phyloP scores from a whole-genome alignment of 2,329 filamentous ascomycete species.

The Colletotrichum noveboracense region DNA sequence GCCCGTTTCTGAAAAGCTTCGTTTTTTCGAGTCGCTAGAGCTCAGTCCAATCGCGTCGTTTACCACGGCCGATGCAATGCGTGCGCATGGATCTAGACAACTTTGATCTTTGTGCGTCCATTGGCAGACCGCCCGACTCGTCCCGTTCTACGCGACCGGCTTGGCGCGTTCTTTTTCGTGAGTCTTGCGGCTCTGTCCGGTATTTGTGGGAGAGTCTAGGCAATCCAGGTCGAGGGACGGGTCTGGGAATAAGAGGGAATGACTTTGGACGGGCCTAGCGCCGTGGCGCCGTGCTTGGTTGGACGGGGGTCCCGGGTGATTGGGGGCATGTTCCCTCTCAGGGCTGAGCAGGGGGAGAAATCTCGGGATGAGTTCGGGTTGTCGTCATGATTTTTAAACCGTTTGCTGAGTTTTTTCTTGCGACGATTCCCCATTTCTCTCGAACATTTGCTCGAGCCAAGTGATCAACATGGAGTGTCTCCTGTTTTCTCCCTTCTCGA shows the following conservation, averaged over 20 bases:
- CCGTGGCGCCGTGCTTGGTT: background rate
- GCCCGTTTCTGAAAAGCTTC: background rate
- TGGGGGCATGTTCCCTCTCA: background rate
- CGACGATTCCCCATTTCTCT: background rate
- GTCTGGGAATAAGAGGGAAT: slow-evolving; percentile 22
- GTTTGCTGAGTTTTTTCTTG: background rate
- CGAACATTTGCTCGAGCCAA: background rate
- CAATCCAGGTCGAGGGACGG: background rate
- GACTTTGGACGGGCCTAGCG: background rate
- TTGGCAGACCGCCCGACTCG: background rate
- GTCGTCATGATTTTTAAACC: slow-evolving; percentile 2
- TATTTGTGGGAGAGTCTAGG: background rate
- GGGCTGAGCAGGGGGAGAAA: slow-evolving; percentile 21
- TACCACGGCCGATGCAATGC: background rate
- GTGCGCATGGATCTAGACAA: background rate
- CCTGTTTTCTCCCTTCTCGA: background rate
- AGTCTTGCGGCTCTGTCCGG: slow-evolving; percentile 1
- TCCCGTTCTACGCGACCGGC: background rate
- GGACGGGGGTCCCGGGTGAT: background rate
- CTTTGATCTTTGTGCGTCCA: background rate
- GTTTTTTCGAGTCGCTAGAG: background rate
- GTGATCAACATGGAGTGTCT: background rate
- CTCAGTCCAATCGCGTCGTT: background rate
- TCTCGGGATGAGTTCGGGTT: slow-evolving; percentile 18
- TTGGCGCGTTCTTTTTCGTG: background rate